Conservation (phyloP, 805 yeast species). For the Lachancea dasiensis region DNA sequence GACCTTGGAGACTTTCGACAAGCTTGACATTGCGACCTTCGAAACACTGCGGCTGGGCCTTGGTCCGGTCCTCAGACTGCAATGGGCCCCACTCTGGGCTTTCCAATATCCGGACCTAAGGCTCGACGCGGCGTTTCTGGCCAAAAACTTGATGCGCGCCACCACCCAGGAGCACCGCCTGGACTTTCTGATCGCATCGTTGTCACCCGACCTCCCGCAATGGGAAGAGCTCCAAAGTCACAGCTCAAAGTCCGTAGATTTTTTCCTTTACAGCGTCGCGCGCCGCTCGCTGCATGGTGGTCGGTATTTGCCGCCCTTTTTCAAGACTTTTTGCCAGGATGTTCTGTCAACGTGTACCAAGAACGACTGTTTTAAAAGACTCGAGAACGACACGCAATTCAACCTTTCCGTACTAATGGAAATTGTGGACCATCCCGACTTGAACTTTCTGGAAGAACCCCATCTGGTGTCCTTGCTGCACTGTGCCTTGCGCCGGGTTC, state of each 20-base stretch:
- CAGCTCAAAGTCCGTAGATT: constrained; percentile 7
- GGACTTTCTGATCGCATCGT: constrained; percentile 22
- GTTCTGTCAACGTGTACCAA: background rate
- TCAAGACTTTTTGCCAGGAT: constrained; percentile 3
- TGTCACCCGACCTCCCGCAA: background rate
- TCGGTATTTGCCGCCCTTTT: constrained; percentile 12
- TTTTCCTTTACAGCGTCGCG: constrained; percentile 15
- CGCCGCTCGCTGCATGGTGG: constrained; percentile 13
- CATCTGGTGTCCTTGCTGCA: constrained; percentile 18
- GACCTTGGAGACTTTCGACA: constrained; percentile 15
- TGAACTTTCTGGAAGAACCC: constrained; percentile 23
- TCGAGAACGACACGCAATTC: constrained; percentile 12
- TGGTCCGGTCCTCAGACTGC: constrained; percentile 10
- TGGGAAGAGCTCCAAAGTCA: constrained; percentile 6
- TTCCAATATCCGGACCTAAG: background rate
- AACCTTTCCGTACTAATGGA: constrained; percentile 28
- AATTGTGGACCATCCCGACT: constrained; percentile 30
- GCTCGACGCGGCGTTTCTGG: constrained; percentile 1
- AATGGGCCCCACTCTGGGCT: constrained; percentile 25
- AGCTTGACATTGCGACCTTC: constrained; percentile 11
- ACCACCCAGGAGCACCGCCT: constrained; percentile 13
- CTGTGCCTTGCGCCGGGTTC: constrained; percentile 16
- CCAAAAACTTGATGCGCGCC: constrained; percentile 6
- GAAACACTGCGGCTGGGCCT: constrained; percentile 13
- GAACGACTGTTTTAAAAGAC: constrained; percentile 7